Evolutionary conservation across 2,329 filamentous ascomycete species (phyloP).

Genomic region (Thielaviopsis ethacetica): DNA sequence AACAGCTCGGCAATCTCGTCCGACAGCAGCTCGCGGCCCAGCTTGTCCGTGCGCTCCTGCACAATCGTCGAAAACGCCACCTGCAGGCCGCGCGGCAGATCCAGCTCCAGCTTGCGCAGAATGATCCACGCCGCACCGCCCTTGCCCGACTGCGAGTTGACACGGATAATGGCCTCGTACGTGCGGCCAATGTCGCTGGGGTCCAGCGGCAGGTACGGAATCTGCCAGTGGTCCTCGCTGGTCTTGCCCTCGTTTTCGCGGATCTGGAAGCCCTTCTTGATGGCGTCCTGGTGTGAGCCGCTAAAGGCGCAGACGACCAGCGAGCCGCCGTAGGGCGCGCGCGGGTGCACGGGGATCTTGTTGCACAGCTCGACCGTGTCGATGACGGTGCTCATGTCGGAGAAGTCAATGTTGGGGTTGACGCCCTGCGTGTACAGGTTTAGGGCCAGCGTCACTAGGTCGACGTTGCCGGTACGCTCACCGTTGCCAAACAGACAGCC

Average conservation of each 20-base stretch:
- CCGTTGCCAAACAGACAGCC: conserved; percentile 90
- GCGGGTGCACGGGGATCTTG: conserved; percentile 83
- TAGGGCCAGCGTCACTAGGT: conserved; percentile 78
- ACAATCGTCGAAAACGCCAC: conserved; percentile 81
- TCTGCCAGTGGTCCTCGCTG: conserved; percentile 57
- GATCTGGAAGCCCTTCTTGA: conserved; percentile 75
- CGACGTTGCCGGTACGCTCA: conserved; percentile 89
- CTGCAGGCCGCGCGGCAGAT: conserved; percentile 82
- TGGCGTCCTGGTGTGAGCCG: conserved; percentile 86
- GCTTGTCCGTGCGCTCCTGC: conserved; percentile 61
- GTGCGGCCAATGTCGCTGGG: conserved; percentile 85
- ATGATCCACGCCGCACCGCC: conserved; percentile 92
- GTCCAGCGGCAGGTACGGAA: conserved; percentile 87
- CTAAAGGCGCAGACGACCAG: conserved; percentile 87
- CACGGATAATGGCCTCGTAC: conserved; percentile 95
- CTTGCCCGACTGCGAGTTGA: conserved; percentile 94
- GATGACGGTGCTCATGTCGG: conserved; percentile 71
- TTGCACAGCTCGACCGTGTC: conserved; percentile 82
- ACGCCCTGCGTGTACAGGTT: conserved; percentile 94
- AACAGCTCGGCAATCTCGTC: conserved; percentile 80
- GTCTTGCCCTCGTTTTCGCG: conserved; percentile 44
- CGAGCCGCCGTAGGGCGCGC: conserved; percentile 79
- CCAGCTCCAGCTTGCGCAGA: conserved; percentile 72
- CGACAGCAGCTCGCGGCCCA: conserved; percentile 70
- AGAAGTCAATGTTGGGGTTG: conserved; percentile 75